These are phyloP conservation scores for Leccinum sublutescens DNA, from an alignment of 768 basidiomycete genomes.

Conservation along the genomic window DNA sequence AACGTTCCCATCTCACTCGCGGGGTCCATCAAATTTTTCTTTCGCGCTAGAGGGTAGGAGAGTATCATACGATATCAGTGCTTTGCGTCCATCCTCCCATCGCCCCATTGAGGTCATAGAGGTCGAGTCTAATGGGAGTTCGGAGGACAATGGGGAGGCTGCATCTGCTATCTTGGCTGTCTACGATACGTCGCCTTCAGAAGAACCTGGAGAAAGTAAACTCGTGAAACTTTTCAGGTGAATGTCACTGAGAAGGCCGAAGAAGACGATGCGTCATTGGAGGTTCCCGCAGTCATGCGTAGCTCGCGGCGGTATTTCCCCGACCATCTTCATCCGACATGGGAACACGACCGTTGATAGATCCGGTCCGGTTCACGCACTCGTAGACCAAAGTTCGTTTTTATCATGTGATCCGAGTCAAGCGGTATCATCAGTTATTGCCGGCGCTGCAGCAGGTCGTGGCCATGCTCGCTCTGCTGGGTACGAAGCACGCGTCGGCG, in stretches of 20 bases:
- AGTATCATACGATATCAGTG: constrained; percentile 15
- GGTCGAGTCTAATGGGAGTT: constrained; percentile 7
- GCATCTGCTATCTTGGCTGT: constrained; percentile 21
- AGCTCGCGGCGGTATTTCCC: neutral
- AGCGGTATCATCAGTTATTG: too few species aligned
- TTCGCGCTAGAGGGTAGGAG: constrained; percentile 5
- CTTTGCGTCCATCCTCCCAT: constrained; percentile 7
- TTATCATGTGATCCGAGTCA: too few species aligned
- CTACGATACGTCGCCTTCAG: constrained; percentile 14
- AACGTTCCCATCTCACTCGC: constrained; percentile 31
- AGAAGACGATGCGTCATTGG: constrained; percentile 1
- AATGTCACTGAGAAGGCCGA: neutral
- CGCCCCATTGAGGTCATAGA: constrained; percentile 11
- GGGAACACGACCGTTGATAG: constrained; percentile 1
- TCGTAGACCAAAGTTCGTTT: too few species aligned
- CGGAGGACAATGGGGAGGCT: constrained; percentile 21
- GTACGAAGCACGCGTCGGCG: too few species aligned
- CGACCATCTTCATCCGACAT: constrained; percentile 8
- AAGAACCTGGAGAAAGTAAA: constrained; percentile 5
- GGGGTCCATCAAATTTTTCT: constrained; percentile 10
- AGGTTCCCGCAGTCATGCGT: neutral
- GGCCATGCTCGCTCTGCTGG: too few species aligned
- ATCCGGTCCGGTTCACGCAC: too few species aligned
- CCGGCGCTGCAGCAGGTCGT: too few species aligned
- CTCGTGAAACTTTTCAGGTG: constrained; percentile 5